Evolutionary conservation across 352 stramenopile genomes (phyloP), one percentile per base, ranked within the genome.

Genomic region (Phytophthora nicotianae): DNA sequence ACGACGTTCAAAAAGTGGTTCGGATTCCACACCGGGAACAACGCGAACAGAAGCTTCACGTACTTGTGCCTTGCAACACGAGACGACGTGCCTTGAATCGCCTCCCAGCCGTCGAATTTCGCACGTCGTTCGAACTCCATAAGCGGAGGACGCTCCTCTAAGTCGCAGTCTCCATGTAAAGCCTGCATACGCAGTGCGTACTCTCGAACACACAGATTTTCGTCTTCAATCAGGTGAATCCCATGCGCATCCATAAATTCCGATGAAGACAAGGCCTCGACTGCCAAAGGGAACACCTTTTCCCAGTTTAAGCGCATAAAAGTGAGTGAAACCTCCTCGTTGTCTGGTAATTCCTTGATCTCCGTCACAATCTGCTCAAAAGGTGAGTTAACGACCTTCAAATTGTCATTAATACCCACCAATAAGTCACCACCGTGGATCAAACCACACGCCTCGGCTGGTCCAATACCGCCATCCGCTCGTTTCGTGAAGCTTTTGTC

Each of bases 161-260:
- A 16, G 42, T 90, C 77, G 29, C 81, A 93, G 56, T 96, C 85
- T 19, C 87, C 87, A 41, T 88, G 62, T 1, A 87, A 52, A 38
- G 74, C 76, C 35, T 96, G 87, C 85, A 93, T 93, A 11, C 83
- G 83, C 17, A 96, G 60, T 10, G 79, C 82, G 50, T 88, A 92
- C 67, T 94, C 85, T 17, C 83, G 85, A 41, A 94, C 73, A 37
- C 81, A 80, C 19, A 94, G 40, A 14, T 88, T 86, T 56, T 91
- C 80, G 42, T 91, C 80, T 8, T 75, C 54, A 3, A 79, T 56
- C 19, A 84, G 62, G 23, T 74, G 56, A 41, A 95, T 75, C 1
- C 61, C 58, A 47, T 91, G 72, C 8, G 69, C 60, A 16, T 74
- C 54, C 41, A 90, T 42, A 24, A 93, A 94, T 8, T 72, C 61